These are phyloP conservation scores for Polysphondylium violaceum DNA, from an alignment of 78 protist species.

Conservation along the genomic window DNA sequence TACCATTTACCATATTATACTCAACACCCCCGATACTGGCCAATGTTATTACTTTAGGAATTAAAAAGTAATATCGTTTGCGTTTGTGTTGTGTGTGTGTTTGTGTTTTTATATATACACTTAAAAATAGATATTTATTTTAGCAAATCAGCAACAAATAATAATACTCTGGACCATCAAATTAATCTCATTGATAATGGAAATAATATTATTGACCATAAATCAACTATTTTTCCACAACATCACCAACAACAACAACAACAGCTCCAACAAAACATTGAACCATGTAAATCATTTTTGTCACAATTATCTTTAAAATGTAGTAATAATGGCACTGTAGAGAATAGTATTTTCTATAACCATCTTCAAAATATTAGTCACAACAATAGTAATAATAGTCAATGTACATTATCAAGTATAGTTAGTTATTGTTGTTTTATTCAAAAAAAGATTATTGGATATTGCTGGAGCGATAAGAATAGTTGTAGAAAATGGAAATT, in stretches of 20 bases:
- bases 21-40: no score
- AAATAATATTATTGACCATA: background rate
- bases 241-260: background rate
- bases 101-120: background rate
- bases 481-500: conserved; percentile 23
- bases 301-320: no score
- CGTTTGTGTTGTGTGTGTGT: no score
- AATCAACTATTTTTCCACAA: no score
- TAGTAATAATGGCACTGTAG: no score
- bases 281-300: no score
- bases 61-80: no score
- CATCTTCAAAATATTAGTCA: background rate
- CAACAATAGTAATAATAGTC: background rate
- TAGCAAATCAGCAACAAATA: background rate
- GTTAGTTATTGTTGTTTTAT: background rate
- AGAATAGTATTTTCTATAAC: no score
- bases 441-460: conserved; percentile 23
- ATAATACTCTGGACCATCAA: background rate
- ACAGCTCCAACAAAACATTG: background rate
- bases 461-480: conserved; percentile 28
- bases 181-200: background rate
- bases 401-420: background rate
- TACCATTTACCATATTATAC: no score
- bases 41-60: no score
- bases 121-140: background rate